Conservation (phyloP, 192 early-diverging fungal genomes). For the Pilobolus umbonatus region DNA sequence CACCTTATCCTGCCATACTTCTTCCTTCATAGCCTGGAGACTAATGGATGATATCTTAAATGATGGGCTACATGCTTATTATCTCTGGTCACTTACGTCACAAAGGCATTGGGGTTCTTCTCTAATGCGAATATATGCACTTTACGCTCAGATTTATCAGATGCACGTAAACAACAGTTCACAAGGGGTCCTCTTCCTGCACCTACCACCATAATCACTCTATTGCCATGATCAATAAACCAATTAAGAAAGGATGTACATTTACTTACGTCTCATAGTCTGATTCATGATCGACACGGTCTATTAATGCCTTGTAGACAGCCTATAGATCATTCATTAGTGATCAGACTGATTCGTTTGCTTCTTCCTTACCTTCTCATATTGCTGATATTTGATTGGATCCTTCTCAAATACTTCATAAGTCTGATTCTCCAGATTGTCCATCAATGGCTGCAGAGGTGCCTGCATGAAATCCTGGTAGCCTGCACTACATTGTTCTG, state of each 20-base stretch:
- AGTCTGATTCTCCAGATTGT: constrained; percentile 88
- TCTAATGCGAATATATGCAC: constrained; percentile 86
- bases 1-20: constrained; percentile 78
- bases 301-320: constrained; percentile 52
- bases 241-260: background rate
- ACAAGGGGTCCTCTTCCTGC: constrained; percentile 96
- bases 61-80: background rate
- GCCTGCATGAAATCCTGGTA: constrained; percentile 90
- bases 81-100: constrained; percentile 48
- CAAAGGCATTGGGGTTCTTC: constrained; percentile 95
- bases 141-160: constrained; percentile 49
- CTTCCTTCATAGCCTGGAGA: constrained; percentile 67
- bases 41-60: constrained; percentile 24
- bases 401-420: constrained; percentile 98
- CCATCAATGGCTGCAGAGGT: constrained; percentile 86
- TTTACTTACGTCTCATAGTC: constrained; percentile 46
- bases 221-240: constrained; percentile 16
- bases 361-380: constrained; percentile 58
- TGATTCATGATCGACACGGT: constrained; percentile 34
- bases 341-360: background rate
- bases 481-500: constrained; percentile 74
- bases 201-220: constrained; percentile 87
- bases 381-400: constrained; percentile 88
- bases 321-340: constrained; percentile 26
- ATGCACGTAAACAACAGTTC: constrained; percentile 75